phyloP scores from a whole-genome alignment of 306 rosid species.

The Nissolia schottii region DNA sequence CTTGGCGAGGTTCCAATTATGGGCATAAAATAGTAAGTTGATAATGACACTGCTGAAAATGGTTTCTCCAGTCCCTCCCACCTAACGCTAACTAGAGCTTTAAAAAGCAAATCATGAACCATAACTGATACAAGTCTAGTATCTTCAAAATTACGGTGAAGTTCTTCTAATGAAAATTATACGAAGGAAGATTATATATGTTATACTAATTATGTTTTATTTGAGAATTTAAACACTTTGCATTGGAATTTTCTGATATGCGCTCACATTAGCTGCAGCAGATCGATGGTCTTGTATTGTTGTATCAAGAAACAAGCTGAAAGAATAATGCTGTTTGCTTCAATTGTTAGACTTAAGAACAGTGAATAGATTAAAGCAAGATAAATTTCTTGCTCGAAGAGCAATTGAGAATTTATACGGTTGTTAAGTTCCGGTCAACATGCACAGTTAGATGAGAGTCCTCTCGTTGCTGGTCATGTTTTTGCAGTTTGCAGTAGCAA shows the following conservation, averaged over 20 bases:
- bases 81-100: slow-evolving; percentile 9
- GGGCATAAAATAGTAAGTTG: slow-evolving; percentile 25
- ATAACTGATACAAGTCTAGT: not conserved
- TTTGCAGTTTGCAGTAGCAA: not conserved
- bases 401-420: too few relatives aligned
- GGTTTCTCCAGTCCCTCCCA: too few relatives aligned
- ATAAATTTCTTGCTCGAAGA: too few relatives aligned
- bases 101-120: slow-evolving; percentile 6
- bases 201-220: not conserved
- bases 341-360: too few relatives aligned
- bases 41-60: slow-evolving; percentile 28
- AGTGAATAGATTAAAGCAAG: too few relatives aligned
- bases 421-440: slow-evolving; percentile 1
- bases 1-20: slow-evolving; percentile 36
- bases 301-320: not conserved
- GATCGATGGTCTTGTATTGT: not conserved
- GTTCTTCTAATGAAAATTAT: not conserved
- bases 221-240: not conserved
- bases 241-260: not conserved
- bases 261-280: not conserved
- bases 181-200: not conserved
- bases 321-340: not conserved
- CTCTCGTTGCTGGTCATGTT: slow-evolving; percentile 2
- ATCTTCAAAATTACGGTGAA: not conserved
- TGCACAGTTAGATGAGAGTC: not conserved